Base-by-base conservation (phyloP, 257 asterid genomes). In the Solanum chiquidenum region DNA sequence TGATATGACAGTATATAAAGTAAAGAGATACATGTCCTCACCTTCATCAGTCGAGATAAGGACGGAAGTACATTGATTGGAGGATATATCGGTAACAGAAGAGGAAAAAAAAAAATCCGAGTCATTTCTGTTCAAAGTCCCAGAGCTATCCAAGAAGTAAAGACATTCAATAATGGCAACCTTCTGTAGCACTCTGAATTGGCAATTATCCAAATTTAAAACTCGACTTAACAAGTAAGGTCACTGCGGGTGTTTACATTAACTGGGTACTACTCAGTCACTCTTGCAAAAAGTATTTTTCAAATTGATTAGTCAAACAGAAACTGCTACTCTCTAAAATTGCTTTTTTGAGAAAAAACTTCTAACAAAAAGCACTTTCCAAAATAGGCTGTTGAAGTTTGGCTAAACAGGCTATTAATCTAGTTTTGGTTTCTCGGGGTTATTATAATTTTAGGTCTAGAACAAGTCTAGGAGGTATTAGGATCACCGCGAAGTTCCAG, bases 11-110 rank as follows among this genome's bases (percentile, higher is more conserved):
- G 49, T 3, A 83, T 10, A 64, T 13, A 85, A 42, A 44, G 37
- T 44, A 29, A 38, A 76, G 34, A 38, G 55, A 60, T 75, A 38
- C 75, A 73, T 80, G 71, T 42, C 31, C 91, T 89, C 89, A 95
- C 99, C 99, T 97, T 97, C 99, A 97, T 97, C 40, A 97, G 90
- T 83, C 98, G 98, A 91, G 98, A 97, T 96, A 97, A 90, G 6
- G 98, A 97, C 58, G 99, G 99, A 87, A 97, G 98, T 87, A 97
- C 98, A 85, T 97, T 95, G 89, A 97, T 97, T 38, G 99, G 98
- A 89, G 99, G 98, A 92, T 95, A 94, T 79, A 79, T 79, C 84
- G 44, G 84, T 79, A 25, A 44, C 84, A 44, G 62, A 25, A 79
- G 5, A 29, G 38, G 9, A n/a, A 40, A 12, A 40, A 6, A 42